Evolutionary conservation across 2,329 filamentous ascomycete genomes (phyloP).

Genomic region (Hirsutella thompsonii): DNA sequence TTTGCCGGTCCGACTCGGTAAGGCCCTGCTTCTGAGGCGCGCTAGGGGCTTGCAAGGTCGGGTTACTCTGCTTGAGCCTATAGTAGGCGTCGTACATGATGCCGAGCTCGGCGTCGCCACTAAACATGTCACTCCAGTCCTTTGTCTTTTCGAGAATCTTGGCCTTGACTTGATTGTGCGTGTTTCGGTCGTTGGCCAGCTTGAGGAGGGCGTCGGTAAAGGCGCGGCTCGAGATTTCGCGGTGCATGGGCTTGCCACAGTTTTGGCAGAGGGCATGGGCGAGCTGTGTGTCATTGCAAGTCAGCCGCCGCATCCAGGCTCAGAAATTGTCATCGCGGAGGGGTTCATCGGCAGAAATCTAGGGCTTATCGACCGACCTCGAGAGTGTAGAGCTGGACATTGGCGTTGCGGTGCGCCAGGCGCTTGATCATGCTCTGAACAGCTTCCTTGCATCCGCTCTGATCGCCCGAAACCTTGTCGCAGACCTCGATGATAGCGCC

Average conservation of each 20-base stretch:
- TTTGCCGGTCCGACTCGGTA: conserved; percentile 78
- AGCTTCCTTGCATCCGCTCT: conserved; percentile 62
- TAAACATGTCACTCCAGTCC: conserved; percentile 93
- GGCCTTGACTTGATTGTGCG: conserved; percentile 88
- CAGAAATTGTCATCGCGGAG: too few species aligned
- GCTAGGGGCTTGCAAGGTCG: conserved; percentile 78
- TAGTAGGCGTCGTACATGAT: conserved; percentile 96
- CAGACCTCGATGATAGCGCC: conserved; percentile 51
- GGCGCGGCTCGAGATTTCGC: conserved; percentile 78
- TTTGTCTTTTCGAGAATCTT: conserved; percentile 96
- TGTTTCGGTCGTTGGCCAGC: conserved; percentile 87
- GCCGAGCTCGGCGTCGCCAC: conserved; percentile 75
- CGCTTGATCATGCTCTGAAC: conserved; percentile 86
- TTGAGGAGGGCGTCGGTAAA: conserved; percentile 90
- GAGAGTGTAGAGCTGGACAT: conserved; percentile 89
- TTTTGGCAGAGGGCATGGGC: conserved; percentile 88
- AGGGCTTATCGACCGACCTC: conserved; percentile 58
- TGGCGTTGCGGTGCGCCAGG: conserved; percentile 84
- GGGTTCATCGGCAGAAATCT: too few species aligned
- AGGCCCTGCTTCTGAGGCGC: conserved; percentile 89
- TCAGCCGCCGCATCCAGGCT: neutral
- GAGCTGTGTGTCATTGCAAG: conserved; percentile 38
- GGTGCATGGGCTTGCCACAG: conserved; percentile 75
- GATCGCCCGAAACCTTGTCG: conserved; percentile 42
- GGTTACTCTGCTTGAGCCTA: conserved; percentile 73